Evolutionary conservation across 106 monocot genomes (phyloP).

Genomic region (Chionographis japonica): DNA sequence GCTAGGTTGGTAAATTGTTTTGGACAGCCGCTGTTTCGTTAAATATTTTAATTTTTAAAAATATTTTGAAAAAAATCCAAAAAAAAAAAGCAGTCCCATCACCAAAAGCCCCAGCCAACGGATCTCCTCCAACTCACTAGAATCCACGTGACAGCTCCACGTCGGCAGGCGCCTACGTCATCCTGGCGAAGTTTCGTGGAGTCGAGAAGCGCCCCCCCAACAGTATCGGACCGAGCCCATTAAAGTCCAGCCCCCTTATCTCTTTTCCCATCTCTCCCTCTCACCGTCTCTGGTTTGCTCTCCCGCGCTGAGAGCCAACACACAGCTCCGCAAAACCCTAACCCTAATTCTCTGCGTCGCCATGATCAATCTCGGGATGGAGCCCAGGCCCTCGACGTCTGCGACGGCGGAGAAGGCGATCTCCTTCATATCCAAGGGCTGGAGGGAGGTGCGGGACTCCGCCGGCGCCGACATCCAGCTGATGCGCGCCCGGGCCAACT

Average conservation of each 20-base stretch:
- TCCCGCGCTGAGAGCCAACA: background rate
- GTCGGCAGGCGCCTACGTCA: too few species aligned
- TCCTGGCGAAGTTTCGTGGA: too few species aligned
- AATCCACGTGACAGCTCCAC: too few species aligned
- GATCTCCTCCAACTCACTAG: too few species aligned
- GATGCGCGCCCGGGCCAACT: conserved; percentile 69
- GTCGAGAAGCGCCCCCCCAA: too few species aligned
- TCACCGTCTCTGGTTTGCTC: background rate
- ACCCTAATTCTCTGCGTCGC: background rate
- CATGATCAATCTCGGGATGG: conserved; percentile 55
- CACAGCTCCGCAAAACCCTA: conserved; percentile 10
- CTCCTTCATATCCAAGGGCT: conserved; percentile 83
- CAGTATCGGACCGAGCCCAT: too few species aligned
- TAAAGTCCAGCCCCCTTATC: background rate
- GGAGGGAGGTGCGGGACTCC: conserved; percentile 80
- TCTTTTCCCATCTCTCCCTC: background rate
- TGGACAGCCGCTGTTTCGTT: too few species aligned
- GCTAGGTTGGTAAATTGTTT: too few species aligned
- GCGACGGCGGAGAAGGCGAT: conserved; percentile 68
- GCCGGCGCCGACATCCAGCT: conserved; percentile 76
- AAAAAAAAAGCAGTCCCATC: too few species aligned
- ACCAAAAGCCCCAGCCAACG: too few species aligned
- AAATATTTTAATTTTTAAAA: too few species aligned
- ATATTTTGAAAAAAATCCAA: too few species aligned
- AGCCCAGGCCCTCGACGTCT: conserved; percentile 30